Percentiles rank a stretch among this genome's conserved stretches.
phyloP scores from a whole-genome alignment of 768 basidiomycete genomes.

The Lyophyllum shimeji region DNA sequence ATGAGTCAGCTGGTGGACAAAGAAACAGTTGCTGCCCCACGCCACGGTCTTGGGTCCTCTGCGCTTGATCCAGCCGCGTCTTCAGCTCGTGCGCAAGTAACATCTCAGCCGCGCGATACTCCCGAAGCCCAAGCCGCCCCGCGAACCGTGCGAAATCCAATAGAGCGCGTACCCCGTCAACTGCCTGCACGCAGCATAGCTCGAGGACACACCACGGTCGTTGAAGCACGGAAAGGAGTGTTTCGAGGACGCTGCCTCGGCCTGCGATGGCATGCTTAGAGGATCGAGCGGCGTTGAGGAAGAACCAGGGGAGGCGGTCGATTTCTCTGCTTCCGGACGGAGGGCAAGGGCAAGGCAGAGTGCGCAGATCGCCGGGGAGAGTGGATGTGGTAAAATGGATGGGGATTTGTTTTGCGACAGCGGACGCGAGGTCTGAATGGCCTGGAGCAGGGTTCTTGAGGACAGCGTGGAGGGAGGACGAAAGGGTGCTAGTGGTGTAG shows the following conservation, averaged over 20 bases:
- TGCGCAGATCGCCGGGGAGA: background rate
- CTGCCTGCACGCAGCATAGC: background rate
- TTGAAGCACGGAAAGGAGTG: background rate
- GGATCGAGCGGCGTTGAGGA: background rate
- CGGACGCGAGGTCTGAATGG: background rate
- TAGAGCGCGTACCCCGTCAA: background rate
- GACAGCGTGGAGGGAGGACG: background rate
- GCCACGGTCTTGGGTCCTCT: too few relatives aligned
- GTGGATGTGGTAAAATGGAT: background rate
- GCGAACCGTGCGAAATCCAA: background rate
- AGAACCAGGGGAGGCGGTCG: background rate
- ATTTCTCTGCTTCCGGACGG: background rate
- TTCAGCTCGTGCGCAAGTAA: background rate
- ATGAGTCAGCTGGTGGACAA: background rate
- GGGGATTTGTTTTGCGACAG: background rate
- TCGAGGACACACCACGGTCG: constrained; percentile 1
- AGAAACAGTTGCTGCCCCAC: background rate
- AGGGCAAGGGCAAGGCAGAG: background rate
- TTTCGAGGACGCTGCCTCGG: background rate
- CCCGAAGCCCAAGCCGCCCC: background rate
- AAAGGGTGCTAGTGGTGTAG: background rate
- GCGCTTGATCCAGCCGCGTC: background rate
- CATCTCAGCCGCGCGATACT: background rate
- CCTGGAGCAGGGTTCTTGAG: background rate
- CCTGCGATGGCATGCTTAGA: background rate